Evolutionary conservation across 805 yeast genomes (phyloP).

Genomic region (Saccharomyces kudriavzevii): DNA sequence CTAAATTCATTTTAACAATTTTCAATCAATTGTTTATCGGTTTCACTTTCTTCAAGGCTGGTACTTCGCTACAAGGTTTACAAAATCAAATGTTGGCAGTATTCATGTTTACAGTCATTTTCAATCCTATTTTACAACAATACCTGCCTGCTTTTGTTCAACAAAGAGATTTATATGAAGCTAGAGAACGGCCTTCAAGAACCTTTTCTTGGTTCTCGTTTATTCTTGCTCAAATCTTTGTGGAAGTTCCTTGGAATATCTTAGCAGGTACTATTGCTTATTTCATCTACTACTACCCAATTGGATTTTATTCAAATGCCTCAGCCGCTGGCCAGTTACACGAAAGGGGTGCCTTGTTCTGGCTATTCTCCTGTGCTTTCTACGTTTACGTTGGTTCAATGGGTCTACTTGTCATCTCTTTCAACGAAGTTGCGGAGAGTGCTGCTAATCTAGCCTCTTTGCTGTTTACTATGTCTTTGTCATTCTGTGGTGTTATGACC

Average conservation of each 20-base stretch:
- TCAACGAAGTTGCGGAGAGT: constrained; percentile 48
- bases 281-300: constrained; percentile 65
- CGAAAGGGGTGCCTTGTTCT: constrained; percentile 50
- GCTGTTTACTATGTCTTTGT: constrained; percentile 54
- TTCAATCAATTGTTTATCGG: constrained; percentile 61
- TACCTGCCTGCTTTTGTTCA: constrained; percentile 52
- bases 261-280: constrained; percentile 53
- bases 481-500: constrained; percentile 73
- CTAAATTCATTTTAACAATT: constrained; percentile 46
- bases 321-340: constrained; percentile 38
- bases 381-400: constrained; percentile 49
- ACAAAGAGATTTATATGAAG: constrained; percentile 64
- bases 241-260: constrained; percentile 60
- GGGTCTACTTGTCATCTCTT: constrained; percentile 54
- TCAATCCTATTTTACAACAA: constrained; percentile 54
- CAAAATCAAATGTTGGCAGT: constrained; percentile 78
- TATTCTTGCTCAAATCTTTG: constrained; percentile 51
- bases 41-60: constrained; percentile 65
- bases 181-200: constrained; percentile 65
- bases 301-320: constrained; percentile 62
- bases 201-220: constrained; percentile 64
- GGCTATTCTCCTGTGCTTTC: constrained; percentile 40
- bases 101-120: constrained; percentile 55
- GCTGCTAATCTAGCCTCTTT: constrained; percentile 56
- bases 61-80: constrained; percentile 53